phyloP scores from a whole-genome alignment of 257 asterid species.

The Solanum paucissectum region DNA sequence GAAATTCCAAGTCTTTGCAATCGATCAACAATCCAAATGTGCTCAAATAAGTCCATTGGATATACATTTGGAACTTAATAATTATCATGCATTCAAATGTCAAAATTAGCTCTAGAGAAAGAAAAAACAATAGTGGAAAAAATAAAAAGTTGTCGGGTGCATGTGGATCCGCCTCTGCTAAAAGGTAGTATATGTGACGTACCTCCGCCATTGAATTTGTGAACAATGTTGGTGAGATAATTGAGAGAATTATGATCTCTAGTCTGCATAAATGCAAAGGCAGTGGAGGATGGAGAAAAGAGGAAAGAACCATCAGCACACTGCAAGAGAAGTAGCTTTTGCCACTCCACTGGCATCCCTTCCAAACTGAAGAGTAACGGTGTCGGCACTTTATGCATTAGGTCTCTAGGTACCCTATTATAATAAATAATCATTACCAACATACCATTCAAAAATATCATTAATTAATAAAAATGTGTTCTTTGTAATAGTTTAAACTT shows the following conservation, averaged over 20 bases:
- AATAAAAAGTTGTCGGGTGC: too few species aligned
- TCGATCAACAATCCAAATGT: constrained; percentile 68
- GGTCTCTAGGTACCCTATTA: constrained; percentile 59
- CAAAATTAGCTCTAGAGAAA: too few species aligned
- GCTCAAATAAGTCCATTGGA: constrained; percentile 92
- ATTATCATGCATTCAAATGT: too few species aligned
- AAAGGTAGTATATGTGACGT: neutral
- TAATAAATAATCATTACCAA: too few species aligned
- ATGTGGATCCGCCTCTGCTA: too few species aligned
- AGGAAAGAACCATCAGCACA: constrained; percentile 65
- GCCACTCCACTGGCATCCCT: constrained; percentile 74
- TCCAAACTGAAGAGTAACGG: constrained; percentile 76
- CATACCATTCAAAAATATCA: too few species aligned
- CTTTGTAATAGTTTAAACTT: too few species aligned
- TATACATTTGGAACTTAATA: constrained; percentile 64
- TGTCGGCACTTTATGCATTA: constrained; percentile 59
- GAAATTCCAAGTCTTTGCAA: constrained; percentile 72
- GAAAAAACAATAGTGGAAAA: too few species aligned
- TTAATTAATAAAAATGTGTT: too few species aligned
- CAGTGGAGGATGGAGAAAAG: constrained; percentile 91
- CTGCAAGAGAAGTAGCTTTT: constrained; percentile 49
- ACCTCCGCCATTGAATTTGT: constrained; percentile 41
- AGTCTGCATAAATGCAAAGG: constrained; percentile 70
- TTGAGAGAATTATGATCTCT: constrained; percentile 43
- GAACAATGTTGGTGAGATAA: constrained; percentile 33